These are phyloP conservation scores for Drosera capensis DNA, from an alignment of 148 eudicot genomes.

Conservation along the genomic window DNA sequence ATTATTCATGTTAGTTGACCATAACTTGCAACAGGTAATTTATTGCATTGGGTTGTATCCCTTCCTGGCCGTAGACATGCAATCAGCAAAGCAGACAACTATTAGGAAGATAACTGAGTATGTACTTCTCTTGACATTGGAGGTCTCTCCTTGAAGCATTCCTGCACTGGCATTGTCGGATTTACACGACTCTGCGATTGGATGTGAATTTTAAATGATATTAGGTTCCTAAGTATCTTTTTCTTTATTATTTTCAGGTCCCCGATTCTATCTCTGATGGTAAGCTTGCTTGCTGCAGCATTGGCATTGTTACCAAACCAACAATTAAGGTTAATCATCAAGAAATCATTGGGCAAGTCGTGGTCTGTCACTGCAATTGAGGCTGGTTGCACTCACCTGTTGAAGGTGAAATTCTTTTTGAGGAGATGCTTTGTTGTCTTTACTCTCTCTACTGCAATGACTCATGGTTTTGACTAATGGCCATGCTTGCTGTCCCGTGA, in stretches of 20 bases:
- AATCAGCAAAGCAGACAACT: slow-evolving; percentile 40
- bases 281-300: slow-evolving; percentile 41
- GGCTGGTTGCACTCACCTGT: slow-evolving; percentile 42
- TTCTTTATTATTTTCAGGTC: slow-evolving; percentile 29
- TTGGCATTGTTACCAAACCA: slow-evolving; percentile 41
- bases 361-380: slow-evolving; percentile 69
- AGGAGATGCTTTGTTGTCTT: slow-evolving; percentile 1
- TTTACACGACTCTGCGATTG: background rate
- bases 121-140: slow-evolving; percentile 6
- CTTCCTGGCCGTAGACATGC: slow-evolving; percentile 51
- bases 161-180: background rate
- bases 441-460: background rate
- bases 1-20: too few relatives aligned
- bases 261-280: slow-evolving; percentile 15
- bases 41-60: slow-evolving; percentile 69
- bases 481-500: too few relatives aligned
- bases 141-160: background rate
- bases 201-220: background rate
- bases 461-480: too few relatives aligned
- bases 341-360: slow-evolving; percentile 42
- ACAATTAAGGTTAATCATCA: slow-evolving; percentile 39
- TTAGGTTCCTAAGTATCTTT: background rate
- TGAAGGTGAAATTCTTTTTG: slow-evolving; percentile 66
- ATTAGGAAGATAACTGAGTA: slow-evolving; percentile 64
- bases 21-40: too few relatives aligned